Conservation (phyloP, 495 filamentous ascomycete genomes). For the Penicillium egyptiacum region DNA sequence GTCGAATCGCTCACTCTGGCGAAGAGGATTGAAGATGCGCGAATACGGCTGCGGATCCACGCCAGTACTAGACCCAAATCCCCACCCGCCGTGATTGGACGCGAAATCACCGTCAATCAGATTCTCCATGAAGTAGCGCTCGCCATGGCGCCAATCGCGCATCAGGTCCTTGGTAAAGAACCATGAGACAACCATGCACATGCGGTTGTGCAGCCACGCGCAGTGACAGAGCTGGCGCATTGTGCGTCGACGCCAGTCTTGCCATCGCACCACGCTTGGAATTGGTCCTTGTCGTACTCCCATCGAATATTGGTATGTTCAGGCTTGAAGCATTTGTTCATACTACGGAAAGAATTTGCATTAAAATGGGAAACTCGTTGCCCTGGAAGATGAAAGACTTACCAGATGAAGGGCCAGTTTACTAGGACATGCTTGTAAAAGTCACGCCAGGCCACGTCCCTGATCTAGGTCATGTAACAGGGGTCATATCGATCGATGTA, state of each 20-base stretch:
- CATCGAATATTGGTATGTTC: conserved; percentile 80
- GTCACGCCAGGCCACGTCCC: conserved; percentile 87
- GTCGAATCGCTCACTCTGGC: conserved; percentile 83
- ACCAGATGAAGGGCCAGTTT: conserved; percentile 89
- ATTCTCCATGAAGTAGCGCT: conserved; percentile 84
- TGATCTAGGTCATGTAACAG: conserved; percentile 77
- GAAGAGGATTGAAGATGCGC: conserved; percentile 81
- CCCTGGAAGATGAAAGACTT: conserved; percentile 17
- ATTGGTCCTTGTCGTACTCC: conserved; percentile 69
- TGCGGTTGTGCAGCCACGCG: conserved; percentile 89
- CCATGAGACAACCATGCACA: conserved; percentile 83
- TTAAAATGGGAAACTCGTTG: neutral
- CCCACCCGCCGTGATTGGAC: conserved; percentile 91
- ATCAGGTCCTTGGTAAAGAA: conserved; percentile 86
- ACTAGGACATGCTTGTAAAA: conserved; percentile 89
- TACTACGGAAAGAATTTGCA: conserved; percentile 46
- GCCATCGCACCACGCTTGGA: conserved; percentile 74
- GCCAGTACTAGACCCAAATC: conserved; percentile 75
- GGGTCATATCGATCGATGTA: conserved; percentile 66
- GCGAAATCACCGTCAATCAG: conserved; percentile 93
- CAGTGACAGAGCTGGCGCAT: conserved; percentile 77
- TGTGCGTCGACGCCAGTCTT: conserved; percentile 84
- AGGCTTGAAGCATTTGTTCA: conserved; percentile 92
- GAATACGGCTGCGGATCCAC: conserved; percentile 94
- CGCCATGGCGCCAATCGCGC: conserved; percentile 88